Evolutionary conservation across 139 green algal genomes (phyloP).

Genomic region (Micractinium conductrix): DNA sequence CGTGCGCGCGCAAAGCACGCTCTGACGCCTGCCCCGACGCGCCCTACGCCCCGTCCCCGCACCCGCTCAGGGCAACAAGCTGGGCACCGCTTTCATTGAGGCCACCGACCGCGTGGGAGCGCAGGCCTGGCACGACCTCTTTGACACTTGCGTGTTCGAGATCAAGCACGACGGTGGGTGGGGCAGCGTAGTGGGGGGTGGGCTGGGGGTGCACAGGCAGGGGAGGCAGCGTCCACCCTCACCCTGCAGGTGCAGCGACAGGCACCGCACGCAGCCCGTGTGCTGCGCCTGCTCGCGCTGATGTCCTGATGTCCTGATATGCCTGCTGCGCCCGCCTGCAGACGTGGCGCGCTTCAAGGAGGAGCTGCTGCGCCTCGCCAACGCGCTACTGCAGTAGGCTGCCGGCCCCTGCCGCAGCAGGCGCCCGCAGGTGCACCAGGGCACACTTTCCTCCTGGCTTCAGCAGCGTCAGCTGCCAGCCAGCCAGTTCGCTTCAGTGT

Average conservation of each 20-base stretch:
- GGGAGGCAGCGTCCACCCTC: too few relatives aligned
- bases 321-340: not conserved
- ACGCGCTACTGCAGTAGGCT: slow-evolving; percentile 9
- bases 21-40: too few relatives aligned
- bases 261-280: too few relatives aligned
- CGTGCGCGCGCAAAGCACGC: too few relatives aligned
- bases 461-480: not conserved
- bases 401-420: not conserved
- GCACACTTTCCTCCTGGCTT: too few relatives aligned
- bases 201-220: too few relatives aligned
- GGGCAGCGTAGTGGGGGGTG: too few relatives aligned
- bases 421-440: too few relatives aligned
- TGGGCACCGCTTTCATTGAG: slow-evolving; percentile 45
- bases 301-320: too few relatives aligned
- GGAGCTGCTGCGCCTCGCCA: slow-evolving; percentile 44
- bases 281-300: too few relatives aligned
- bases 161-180: slow-evolving; percentile 24
- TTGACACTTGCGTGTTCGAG: slow-evolving; percentile 51
- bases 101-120: slow-evolving; percentile 43
- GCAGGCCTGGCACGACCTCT: slow-evolving; percentile 55
- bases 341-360: slow-evolving; percentile 52
- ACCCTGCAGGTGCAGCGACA: too few relatives aligned
- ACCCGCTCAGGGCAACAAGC: slow-evolving; percentile 46
- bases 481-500: not conserved
- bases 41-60: too few relatives aligned